Conservation (phyloP, 2,329 filamentous ascomycete species). For the Aspergillus awamori region DNA sequence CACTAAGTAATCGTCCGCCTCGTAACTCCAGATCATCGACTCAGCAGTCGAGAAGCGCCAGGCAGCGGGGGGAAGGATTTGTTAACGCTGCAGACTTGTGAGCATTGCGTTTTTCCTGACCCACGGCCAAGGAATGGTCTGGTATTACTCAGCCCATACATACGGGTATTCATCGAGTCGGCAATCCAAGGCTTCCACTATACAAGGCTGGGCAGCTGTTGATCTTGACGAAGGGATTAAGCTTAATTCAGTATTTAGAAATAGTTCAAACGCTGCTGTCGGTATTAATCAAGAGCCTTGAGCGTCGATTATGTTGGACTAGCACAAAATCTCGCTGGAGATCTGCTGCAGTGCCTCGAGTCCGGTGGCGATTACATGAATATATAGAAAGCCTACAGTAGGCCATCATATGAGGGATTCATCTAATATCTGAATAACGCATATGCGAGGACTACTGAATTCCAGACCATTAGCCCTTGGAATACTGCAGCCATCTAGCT, state of each 20-base stretch:
- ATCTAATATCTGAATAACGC: not conserved
- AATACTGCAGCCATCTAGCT: not conserved
- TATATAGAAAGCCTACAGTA: not conserved
- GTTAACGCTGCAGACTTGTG: not conserved
- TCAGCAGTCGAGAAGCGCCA: not conserved
- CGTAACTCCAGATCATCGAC: not conserved
- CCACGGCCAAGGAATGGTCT: not conserved
- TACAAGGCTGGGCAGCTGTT: not conserved
- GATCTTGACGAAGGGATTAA: not conserved
- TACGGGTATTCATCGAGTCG: not conserved
- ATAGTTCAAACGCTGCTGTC: not conserved
- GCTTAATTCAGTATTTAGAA: not conserved
- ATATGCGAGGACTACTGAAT: not conserved
- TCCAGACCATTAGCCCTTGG: not conserved
- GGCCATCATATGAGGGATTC: not conserved
- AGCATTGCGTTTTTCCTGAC: not conserved
- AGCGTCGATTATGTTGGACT: not conserved
- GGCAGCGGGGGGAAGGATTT: not conserved
- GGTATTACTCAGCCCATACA: constrained; percentile 2
- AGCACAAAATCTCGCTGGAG: not conserved
- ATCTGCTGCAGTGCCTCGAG: too few relatives aligned
- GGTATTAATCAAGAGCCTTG: not conserved
- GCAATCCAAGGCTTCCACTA: not conserved
- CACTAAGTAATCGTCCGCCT: not conserved
- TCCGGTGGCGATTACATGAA: not conserved